Base-by-base conservation (phyloP, 116 monocot species). In the Zostera marina region DNA sequence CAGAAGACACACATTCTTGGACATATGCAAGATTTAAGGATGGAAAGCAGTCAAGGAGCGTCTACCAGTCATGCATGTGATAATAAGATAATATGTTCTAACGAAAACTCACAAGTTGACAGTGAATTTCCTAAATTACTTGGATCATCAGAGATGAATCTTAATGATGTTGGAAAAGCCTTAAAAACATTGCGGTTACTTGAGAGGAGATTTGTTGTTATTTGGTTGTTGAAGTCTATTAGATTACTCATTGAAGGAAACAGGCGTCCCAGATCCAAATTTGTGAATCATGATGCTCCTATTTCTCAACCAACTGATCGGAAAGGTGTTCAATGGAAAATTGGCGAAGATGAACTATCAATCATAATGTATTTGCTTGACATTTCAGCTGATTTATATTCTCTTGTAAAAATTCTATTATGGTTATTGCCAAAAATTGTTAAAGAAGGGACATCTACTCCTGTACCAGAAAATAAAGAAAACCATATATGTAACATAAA, bases 31-130 rank as follows among this genome's bases (percentile, higher is more conserved):
- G 76, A 90, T 68, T 63, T 80, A 63, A 75, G 98, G 68, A 89
- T 91, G 66, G 91, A 90, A 64, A 72, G 91, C 58, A 90, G 91
- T 67, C 91, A 98, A 21, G 83, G 98, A 26, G 85, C 98, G 58
- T 98, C 98, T 15, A 90, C 87, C 44, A 98, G 98, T 72, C 91
- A 98, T 75, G 70, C 87, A 17, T 98, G 98, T 65, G 87, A 98
- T 54, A 83, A 53, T 61, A 98, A 87, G 44, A 49, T 79, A 46
- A 73, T 40, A 45, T 98, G 98, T 38, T 68, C 80, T 39, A 79
- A 83, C 47, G 83, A 90, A 54, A 89, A 71, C 71, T 63, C 90
- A 58, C 69, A 10, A 24, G 42, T 45, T 47, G 82, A 76, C 24
- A 60, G 66, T 42, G 87, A 79, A 56, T 42, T 61, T 47, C 62